Base-by-base conservation (phyloP, 139 green algal species). In the Eudorina sp. region DNA sequence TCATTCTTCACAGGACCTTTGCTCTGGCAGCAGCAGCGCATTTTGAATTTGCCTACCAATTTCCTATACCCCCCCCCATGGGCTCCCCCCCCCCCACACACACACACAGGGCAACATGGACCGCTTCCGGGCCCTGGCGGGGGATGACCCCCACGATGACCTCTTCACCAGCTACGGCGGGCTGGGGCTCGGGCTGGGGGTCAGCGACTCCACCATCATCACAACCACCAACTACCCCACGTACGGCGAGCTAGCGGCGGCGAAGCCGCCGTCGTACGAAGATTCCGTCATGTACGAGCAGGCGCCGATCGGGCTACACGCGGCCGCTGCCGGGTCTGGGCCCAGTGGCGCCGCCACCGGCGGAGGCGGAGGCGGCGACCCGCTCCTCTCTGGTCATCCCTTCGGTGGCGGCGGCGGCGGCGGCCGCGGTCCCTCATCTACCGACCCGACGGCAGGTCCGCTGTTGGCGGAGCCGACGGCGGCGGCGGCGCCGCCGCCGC, bases 191-290 rank as follows among this genome's bases (percentile, higher is more conserved):
- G 80, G 60, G 5, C 60, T 86, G 41, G 58, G 80, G n/a, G 60
- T 29, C 48, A 23, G 31, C 75, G 21, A 46, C 46, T 55, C 92
- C 48, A 82, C 89, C 55, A 73, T 69, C 16, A 84, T 72, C 31
- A 38, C 55, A 40, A 85, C 78, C 55, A 58, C 78, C 64, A 55
- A 79, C 46, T 88, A 88, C 82, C 82, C 82, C 3, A 94, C 89
- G 64, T 95, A 95, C 70, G 91, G 90, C 13, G 91, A 96, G 70
- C 74, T 96, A 91, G 64, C 73, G 92, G 64, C 73, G 51, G 60
- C 75, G 3, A 69, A 60, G 7, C 91, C 87, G 45, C 92, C 92
- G 18, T 90, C 90, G 31, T 94, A 95, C 69, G 89, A 93, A 18
- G 93, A 94, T 43, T 91, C 76, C 0, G 55, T 90, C 8, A 78